Percentiles rank a stretch among this genome's conserved stretches.
These are phyloP conservation scores for Calendula officinalis DNA, from an alignment of 129 eudicot genomes.

Conservation along the genomic window DNA sequence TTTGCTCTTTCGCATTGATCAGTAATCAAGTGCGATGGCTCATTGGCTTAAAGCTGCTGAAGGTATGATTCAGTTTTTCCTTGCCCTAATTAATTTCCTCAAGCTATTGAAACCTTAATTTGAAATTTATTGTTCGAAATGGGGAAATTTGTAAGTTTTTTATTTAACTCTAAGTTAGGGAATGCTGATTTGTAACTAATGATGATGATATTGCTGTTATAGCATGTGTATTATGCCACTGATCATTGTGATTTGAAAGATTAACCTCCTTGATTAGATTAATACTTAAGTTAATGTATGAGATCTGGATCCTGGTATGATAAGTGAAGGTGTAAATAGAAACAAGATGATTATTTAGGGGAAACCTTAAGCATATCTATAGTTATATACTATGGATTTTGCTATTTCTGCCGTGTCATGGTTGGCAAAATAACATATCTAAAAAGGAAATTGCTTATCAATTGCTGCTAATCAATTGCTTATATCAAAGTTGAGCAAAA, in stretches of 20 bases:
- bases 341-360: neutral
- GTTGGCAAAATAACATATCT: neutral
- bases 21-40: constrained; percentile 43
- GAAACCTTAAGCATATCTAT: neutral
- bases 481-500: constrained; percentile 1
- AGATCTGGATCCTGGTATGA: no score
- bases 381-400: neutral
- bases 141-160: constrained; percentile 2
- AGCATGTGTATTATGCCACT: constrained; percentile 5
- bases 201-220: constrained; percentile 1
- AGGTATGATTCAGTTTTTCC: constrained; percentile 43
- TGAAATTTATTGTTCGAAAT: neutral
- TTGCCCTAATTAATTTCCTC: neutral
- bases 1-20: constrained; percentile 16
- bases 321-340: neutral
- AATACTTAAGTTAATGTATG: neutral
- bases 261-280: constrained; percentile 5
- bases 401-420: neutral
- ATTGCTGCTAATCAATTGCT: constrained; percentile 4
- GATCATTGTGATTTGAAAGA: neutral
- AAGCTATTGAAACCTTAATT: constrained; percentile 9
- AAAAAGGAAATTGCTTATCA: neutral
- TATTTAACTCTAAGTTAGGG: constrained; percentile 8
- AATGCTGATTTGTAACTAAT: constrained; percentile 24
- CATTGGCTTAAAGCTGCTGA: constrained; percentile 94